Base-by-base conservation (phyloP, 2,329 filamentous ascomycete genomes). In the Epichloe typhina region DNA sequence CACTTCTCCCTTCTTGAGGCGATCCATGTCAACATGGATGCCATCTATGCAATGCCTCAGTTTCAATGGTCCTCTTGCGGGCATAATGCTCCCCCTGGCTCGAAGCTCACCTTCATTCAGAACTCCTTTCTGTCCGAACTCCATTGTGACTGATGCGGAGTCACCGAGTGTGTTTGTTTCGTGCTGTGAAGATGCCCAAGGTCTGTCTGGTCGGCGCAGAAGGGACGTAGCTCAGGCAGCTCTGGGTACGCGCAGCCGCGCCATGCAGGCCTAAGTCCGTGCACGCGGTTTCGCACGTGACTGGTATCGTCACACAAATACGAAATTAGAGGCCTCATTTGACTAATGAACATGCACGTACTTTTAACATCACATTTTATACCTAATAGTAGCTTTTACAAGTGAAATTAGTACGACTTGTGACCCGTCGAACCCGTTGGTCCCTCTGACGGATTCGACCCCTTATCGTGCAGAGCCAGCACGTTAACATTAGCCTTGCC, bases 21-120 rank as follows among this genome's bases (percentile, higher is more conserved):
- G 85, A 64, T 97, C 88, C 93, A 98, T 98, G 67, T 98, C 93
- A 61, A 98, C 78, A 69, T 98, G 93, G 68, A 98, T 97, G 68
- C 93, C 93, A 90, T 98, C 93, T 97, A 63, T 46, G 50, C 49
- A 49, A 40, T 19, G 13, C 15, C n/a, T 46, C 44, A 52, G 46
- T 26, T 35, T 47, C 46, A 17, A 33, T 3, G 19, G 23, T 19
- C n/a, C 41, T 7, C 26, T 11, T 36, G 46, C 17, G 40, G 41
- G 35, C 23, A 50, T 13, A 13, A 13, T 19, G 23, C 31, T 23
- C 11, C 26, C 19, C 17, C 21, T 19, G 45, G 31, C 31, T 38
- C 42, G 23, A 33, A 33, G 40, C 64, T 58, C 68, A 82, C 81
- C 81, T 73, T 83, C 79, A 59, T 77, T 82, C 60, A 84, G 66